A percentile compares a stretch with the other conserved stretches of the same genome.
Evolutionary conservation across 169 alveolate genomes (phyloP).

Genomic region (Plasmodium inui): DNA sequence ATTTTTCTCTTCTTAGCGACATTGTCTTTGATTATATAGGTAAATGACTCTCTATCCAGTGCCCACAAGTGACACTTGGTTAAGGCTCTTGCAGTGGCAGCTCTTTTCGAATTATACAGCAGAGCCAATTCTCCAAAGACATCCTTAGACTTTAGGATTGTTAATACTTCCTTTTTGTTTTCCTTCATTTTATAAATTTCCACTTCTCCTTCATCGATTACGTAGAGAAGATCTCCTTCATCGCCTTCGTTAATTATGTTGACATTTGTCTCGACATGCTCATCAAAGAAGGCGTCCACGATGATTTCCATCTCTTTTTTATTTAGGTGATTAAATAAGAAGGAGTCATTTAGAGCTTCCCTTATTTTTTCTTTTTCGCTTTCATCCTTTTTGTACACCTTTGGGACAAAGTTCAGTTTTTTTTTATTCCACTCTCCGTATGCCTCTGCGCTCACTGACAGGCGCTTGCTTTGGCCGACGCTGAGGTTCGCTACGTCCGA

Average conservation of each 20-base stretch:
- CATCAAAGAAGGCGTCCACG: constrained; percentile 92
- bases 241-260: constrained; percentile 96
- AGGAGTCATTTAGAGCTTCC: constrained; percentile 83
- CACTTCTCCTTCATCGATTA: constrained; percentile 93
- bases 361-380: constrained; percentile 86
- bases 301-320: constrained; percentile 87
- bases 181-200: constrained; percentile 90
- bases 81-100: constrained; percentile 95
- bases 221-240: constrained; percentile 93
- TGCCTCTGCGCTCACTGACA: constrained; percentile 92
- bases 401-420: constrained; percentile 87
- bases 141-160: constrained; percentile 92
- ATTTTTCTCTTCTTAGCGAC: constrained; percentile 93
- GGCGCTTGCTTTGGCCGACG: constrained; percentile 4
- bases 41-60: constrained; percentile 94
- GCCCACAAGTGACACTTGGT: constrained; percentile 92
- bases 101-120: constrained; percentile 96
- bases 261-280: constrained; percentile 82
- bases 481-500: constrained; percentile 5
- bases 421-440: constrained; percentile 93
- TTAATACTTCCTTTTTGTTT: constrained; percentile 79
- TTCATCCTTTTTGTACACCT: constrained; percentile 85
- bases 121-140: constrained; percentile 97
- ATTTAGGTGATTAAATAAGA: constrained; percentile 88
- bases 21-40: constrained; percentile 95